A percentile compares a stretch with the other conserved stretches of the same genome.
phyloP scores from a whole-genome alignment of 2,329 filamentous ascomycete genomes.

The Fusarium sulawesiense region DNA sequence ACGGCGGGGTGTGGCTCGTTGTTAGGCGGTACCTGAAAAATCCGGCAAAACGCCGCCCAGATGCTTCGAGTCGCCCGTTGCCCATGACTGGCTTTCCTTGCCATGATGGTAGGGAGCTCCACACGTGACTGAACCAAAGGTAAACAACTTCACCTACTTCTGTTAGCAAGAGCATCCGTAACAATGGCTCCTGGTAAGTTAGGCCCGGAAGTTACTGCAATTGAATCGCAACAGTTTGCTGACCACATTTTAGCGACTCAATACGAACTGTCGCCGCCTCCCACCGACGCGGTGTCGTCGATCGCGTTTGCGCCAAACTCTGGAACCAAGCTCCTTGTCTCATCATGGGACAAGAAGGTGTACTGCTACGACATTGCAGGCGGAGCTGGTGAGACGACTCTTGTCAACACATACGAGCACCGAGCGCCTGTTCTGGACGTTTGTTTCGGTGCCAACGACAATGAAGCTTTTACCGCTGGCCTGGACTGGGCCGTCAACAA shows the following conservation, averaged over 20 bases:
- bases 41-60: constrained; percentile 47
- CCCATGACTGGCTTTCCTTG: constrained; percentile 26
- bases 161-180: constrained; percentile 36
- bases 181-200: constrained; percentile 58
- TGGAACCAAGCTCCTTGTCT: constrained; percentile 83
- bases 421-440: constrained; percentile 89
- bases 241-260: constrained; percentile 67
- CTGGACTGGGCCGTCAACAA: constrained; percentile 87
- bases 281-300: constrained; percentile 87
- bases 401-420: constrained; percentile 81
- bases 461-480: constrained; percentile 86
- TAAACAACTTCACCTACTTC: constrained; percentile 51
- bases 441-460: constrained; percentile 86
- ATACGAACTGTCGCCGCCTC: constrained; percentile 85
- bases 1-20: constrained; percentile 50
- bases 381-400: constrained; percentile 63
- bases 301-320: constrained; percentile 84
- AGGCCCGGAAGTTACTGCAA: not conserved
- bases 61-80: not conserved
- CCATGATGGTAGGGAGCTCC: constrained; percentile 26
- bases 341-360: constrained; percentile 93
- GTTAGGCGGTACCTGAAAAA: constrained; percentile 44
- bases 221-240: constrained; percentile 12
- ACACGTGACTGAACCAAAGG: constrained; percentile 52
- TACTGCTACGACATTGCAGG: constrained; percentile 85